Conservation (phyloP, 192 early-diverging fungal genomes). For the Jimgerdemannia flammicorona region DNA sequence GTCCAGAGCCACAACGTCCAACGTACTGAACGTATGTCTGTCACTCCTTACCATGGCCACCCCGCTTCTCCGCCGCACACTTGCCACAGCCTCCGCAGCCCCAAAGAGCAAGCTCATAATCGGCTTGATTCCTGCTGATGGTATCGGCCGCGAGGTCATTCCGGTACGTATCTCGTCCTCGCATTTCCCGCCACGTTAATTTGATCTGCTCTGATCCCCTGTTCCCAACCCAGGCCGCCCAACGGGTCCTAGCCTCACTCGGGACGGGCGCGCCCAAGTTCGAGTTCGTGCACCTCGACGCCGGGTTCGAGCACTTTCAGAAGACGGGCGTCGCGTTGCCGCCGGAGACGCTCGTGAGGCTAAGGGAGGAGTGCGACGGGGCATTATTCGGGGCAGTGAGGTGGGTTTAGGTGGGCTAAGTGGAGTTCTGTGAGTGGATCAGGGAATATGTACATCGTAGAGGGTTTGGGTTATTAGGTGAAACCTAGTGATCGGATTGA, state of each 20-base stretch:
- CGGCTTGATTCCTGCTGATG: conserved; percentile 94
- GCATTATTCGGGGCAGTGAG: conserved; percentile 96
- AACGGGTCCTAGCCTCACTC: conserved; percentile 79
- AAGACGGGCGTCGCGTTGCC: conserved; percentile 92
- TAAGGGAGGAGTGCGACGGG: conserved; percentile 84
- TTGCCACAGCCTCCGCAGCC: conserved; percentile 18
- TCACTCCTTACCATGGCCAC: neutral
- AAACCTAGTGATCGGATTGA: neutral
- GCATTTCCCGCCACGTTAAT: neutral
- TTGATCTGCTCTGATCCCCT: neutral
- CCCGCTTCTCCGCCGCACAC: conserved; percentile 10
- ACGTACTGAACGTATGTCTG: neutral
- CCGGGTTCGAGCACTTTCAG: conserved; percentile 95
- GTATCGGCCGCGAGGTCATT: conserved; percentile 95
- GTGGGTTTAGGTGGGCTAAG: conserved; percentile 27
- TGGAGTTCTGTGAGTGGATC: neutral
- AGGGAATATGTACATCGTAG: neutral
- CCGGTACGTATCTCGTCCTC: conserved; percentile 47
- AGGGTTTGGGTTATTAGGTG: neutral
- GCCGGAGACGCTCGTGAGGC: conserved; percentile 72
- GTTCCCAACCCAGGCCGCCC: conserved; percentile 64
- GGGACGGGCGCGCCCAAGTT: conserved; percentile 55
- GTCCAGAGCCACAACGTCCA: too few species aligned
- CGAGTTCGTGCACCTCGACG: conserved; percentile 81
- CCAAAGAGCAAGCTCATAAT: conserved; percentile 64